Evolutionary conservation across 805 yeast genomes (phyloP).

Genomic region (Priceomyces carsonii): DNA sequence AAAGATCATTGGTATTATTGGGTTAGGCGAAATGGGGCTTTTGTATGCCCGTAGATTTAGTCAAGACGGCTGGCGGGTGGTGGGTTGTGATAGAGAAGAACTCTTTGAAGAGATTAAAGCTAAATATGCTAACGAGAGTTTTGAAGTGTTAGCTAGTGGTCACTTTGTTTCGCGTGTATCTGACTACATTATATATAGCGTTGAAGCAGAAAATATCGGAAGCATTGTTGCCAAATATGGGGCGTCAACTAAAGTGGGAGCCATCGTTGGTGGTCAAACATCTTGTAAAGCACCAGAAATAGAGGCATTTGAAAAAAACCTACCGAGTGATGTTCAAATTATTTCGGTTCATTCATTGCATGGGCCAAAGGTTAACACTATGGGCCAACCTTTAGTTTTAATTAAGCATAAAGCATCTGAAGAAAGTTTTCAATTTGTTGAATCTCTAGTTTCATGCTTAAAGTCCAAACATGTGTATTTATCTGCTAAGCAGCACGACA

Average conservation of each 20-base stretch:
- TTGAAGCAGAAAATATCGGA: conserved; percentile 85
- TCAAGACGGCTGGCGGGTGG: conserved; percentile 84
- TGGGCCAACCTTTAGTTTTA: conserved; percentile 90
- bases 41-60: conserved; percentile 79
- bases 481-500: conserved; percentile 87
- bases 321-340: conserved; percentile 81
- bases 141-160: conserved; percentile 73
- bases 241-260: conserved; percentile 82
- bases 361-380: conserved; percentile 87
- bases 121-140: conserved; percentile 41
- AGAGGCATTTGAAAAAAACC: conserved; percentile 70
- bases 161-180: conserved; percentile 77
- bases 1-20: conserved; percentile 84
- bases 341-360: conserved; percentile 89
- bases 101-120: conserved; percentile 45
- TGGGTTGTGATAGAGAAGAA: conserved; percentile 85
- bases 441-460: conserved; percentile 65
- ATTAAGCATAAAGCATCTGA: conserved; percentile 69
- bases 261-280: conserved; percentile 97
- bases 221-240: conserved; percentile 76
- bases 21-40: conserved; percentile 96
- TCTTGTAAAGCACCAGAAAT: conserved; percentile 93
- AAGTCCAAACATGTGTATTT: conserved; percentile 75
- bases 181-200: conserved; percentile 86
- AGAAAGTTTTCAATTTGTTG: conserved; percentile 60